Base-by-base conservation (phyloP, 768 basidiomycete species). In the Omphalotus guepiniiformis region DNA sequence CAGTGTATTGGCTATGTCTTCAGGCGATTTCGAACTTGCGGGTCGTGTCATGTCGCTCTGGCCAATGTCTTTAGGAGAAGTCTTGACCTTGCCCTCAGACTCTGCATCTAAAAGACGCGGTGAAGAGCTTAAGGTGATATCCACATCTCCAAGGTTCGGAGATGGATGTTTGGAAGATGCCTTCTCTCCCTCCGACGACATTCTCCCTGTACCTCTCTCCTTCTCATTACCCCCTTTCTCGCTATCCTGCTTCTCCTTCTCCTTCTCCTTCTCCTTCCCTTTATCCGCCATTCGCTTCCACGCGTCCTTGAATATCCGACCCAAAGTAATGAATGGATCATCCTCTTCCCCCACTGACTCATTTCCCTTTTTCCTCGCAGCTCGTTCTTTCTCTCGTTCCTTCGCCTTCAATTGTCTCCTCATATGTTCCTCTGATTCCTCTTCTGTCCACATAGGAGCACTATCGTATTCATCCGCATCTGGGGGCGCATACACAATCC, bases 221-320 rank as follows among this genome's bases (percentile, higher is more conserved):
- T n/a, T n/a, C n/a, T n/a, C n/a, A n/a, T n/a, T n/a, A n/a, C n/a
- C n/a, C n/a, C n/a, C n/a, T n/a, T n/a, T n/a, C n/a, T n/a, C n/a
- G n/a, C n/a, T n/a, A n/a, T n/a, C n/a, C n/a, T n/a, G n/a, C 3
- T 46, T 37, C 6, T 26, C 44, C 22, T 3, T 44, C 13, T 79
- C 79, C 53, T 74, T 76, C 46, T 79, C 73, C 39, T 58, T 57
- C 39, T 68, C 60, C 60, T 68, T 74, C 39, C 62, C 51, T 45
- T 71, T 71, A n/a, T n/a, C n/a, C n/a, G n/a, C n/a, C 42, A 80
- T 63, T 58, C 67, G 74, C 57, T 62, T 71, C 80, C 79, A 82
- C 15, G 76, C 71, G 27, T 60, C 76, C 59, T 75, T 80, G 47
- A 82, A 61, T 49, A 78, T 61, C 63, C 62, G 75, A 48, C 79